Conservation (phyloP, 225 moss, liverwort and hornwort species). For the Physcomitrium patens region DNA sequence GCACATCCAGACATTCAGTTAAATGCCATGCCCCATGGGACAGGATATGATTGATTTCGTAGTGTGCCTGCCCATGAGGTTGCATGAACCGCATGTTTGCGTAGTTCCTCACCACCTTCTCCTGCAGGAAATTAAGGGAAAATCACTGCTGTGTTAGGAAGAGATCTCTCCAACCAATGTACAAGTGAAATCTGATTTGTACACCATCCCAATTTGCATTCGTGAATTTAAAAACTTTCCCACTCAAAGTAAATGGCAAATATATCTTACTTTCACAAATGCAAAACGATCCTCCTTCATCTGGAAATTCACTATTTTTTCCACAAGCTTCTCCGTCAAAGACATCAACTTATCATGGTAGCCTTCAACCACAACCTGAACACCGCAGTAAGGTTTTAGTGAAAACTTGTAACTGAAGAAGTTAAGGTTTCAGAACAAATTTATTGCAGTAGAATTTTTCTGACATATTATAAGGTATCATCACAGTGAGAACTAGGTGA, state of each 20-base stretch:
- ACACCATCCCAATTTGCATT: not conserved
- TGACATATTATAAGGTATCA: conserved; percentile 4
- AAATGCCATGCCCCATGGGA: conserved; percentile 84
- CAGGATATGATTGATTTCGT: conserved; percentile 78
- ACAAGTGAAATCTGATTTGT: not conserved
- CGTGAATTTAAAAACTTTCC: not conserved
- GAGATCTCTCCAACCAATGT: not conserved
- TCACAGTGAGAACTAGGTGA: not conserved
- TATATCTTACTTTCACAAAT: conserved; percentile 68
- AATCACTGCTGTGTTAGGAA: not conserved
- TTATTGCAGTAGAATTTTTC: not conserved
- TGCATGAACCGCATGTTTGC: conserved; percentile 89
- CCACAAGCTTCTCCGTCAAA: conserved; percentile 48
- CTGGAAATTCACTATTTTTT: conserved; percentile 71
- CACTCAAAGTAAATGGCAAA: not conserved
- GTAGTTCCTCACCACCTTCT: conserved; percentile 78
- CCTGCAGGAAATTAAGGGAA: conserved; percentile 48
- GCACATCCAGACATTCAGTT: conserved; percentile 75
- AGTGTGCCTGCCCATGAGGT: conserved; percentile 85
- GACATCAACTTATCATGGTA: conserved; percentile 59
- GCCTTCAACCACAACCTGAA: conserved; percentile 61
- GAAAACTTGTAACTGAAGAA: not conserved
- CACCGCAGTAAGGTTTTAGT: not conserved
- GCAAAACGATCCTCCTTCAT: conserved; percentile 82
- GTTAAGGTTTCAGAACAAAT: not conserved